Conservation (phyloP, 352 stramenopile genomes). For the Phytophthora pini region DNA sequence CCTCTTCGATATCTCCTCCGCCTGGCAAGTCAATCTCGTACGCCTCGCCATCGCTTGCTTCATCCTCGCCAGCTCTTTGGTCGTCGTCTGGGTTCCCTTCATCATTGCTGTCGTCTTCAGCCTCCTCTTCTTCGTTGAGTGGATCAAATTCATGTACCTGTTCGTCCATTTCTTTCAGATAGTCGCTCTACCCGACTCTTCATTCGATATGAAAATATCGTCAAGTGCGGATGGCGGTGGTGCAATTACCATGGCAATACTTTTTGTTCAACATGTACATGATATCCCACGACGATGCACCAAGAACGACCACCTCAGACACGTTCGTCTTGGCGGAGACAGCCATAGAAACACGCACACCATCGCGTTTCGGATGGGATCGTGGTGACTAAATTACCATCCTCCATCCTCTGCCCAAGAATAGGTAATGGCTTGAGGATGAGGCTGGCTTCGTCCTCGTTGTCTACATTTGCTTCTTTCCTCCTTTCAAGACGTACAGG, state of each 20-base stretch:
- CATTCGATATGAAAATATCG: too few species aligned
- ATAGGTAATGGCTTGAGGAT: constrained; percentile 1
- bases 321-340: background rate
- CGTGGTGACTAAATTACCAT: constrained; percentile 7
- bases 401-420: background rate
- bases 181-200: too few species aligned
- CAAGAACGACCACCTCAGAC: background rate
- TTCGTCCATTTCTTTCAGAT: constrained; percentile 12
- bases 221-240: too few species aligned
- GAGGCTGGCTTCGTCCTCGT: constrained; percentile 18
- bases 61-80: constrained; percentile 4
- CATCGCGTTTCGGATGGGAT: constrained; percentile 20
- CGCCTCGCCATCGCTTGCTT: constrained; percentile 7
- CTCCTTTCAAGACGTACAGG: background rate
- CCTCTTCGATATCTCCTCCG: constrained; percentile 2
- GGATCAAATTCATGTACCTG: background rate
- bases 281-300: too few species aligned
- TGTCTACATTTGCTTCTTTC: background rate
- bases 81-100: background rate
- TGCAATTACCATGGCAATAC: too few species aligned
- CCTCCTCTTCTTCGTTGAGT: constrained; percentile 9
- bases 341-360: constrained; percentile 7
- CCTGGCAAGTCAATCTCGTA: constrained; percentile 27
- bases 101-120: background rate
- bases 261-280: too few species aligned